Percentiles rank a stretch among this genome's conserved stretches.
Evolutionary conservation across 1,139 yeast genomes (phyloP).

Genomic region (Geotrichum reessii): DNA sequence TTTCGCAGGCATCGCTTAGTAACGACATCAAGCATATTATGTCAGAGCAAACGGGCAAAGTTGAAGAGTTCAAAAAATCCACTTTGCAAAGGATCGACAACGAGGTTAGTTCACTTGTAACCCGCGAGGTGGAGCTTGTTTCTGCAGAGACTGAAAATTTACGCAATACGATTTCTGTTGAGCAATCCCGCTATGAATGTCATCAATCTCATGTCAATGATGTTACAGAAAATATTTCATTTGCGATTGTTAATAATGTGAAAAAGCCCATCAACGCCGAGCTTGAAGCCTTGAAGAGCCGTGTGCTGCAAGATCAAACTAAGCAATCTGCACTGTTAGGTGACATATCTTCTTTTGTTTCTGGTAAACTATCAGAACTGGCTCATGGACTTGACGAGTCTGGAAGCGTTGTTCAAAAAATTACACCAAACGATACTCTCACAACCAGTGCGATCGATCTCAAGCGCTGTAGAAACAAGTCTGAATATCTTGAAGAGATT

Average conservation of each 20-base stretch:
- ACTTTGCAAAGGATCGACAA: neutral
- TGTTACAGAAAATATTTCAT: neutral
- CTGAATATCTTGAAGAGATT: neutral
- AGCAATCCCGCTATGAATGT: neutral
- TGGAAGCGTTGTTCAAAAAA: neutral
- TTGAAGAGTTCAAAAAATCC: neutral
- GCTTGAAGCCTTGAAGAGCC: neutral
- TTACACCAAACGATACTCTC: neutral
- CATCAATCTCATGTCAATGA: neutral
- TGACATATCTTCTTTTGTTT: neutral
- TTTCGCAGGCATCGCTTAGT: neutral
- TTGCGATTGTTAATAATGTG: neutral
- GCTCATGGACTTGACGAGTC: neutral
- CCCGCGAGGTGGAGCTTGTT: neutral
- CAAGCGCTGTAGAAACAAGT: neutral
- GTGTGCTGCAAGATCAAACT: neutral
- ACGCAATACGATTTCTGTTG: neutral
- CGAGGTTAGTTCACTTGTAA: neutral
- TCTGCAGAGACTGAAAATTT: neutral
- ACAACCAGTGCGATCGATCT: neutral
- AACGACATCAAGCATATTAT: neutral
- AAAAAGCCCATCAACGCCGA: neutral
- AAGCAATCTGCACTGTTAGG: neutral
- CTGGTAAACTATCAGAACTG: neutral
- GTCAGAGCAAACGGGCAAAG: neutral